These are phyloP conservation scores for Hypoxylon sp. DNA, from an alignment of 2,329 filamentous ascomycete genomes.

Conservation along the genomic window DNA sequence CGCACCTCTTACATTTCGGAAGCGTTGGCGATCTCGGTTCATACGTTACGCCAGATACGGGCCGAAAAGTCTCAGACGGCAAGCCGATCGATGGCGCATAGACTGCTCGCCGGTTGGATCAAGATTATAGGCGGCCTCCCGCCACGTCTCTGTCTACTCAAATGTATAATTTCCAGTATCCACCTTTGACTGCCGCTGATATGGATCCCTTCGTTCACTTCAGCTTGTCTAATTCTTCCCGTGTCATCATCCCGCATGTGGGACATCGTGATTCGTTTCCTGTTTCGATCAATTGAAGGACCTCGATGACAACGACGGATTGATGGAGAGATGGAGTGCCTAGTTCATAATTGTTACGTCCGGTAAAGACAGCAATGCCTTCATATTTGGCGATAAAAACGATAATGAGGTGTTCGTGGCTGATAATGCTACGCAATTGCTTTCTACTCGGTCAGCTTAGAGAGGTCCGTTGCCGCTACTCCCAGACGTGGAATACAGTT, in stretches of 20 bases:
- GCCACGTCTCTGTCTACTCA: slow-evolving; percentile 16
- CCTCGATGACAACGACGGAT: not conserved
- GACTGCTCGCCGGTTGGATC: slow-evolving; percentile 13
- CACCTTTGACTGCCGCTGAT: slow-evolving; percentile 8
- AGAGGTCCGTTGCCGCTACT: not conserved
- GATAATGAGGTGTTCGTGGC: slow-evolving; percentile 14
- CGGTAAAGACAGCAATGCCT: slow-evolving; percentile 14
- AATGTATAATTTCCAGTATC: slow-evolving; percentile 5
- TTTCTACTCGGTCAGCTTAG: not conserved
- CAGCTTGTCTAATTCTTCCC: slow-evolving; percentile 15
- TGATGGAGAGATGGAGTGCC: slow-evolving; percentile 2
- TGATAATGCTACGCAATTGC: slow-evolving; percentile 21
- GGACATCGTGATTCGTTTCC: slow-evolving; percentile 12
- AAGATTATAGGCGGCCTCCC: slow-evolving; percentile 5
- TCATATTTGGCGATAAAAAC: slow-evolving; percentile 19
- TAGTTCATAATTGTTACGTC: slow-evolving; percentile 11
- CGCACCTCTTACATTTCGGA: not conserved
- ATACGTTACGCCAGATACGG: slow-evolving; percentile 7
- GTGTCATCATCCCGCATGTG: slow-evolving; percentile 9
- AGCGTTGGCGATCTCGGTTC: not conserved
- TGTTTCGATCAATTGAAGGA: slow-evolving; percentile 18
- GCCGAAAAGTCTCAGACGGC: slow-evolving; percentile 19
- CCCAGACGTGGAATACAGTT: slow-evolving; percentile 4
- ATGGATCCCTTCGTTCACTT: slow-evolving; percentile 2
- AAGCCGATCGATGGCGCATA: slow-evolving; percentile 13